phyloP scores from a whole-genome alignment of 2,329 filamentous ascomycete species.

The Phaeosphaeria sp. region DNA sequence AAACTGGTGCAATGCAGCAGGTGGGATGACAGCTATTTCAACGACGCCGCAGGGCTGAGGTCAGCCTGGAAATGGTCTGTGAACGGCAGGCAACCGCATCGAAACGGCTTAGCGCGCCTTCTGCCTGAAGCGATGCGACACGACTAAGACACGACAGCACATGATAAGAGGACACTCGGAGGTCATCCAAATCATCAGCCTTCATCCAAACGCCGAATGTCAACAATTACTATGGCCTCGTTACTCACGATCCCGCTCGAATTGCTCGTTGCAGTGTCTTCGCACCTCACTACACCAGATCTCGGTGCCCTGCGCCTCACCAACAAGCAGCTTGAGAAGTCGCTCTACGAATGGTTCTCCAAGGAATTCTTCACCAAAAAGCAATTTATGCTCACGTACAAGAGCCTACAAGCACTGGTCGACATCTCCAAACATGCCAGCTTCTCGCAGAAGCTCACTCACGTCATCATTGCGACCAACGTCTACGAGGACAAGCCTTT shows the following conservation, averaged over 20 bases:
- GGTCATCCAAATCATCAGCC: neutral
- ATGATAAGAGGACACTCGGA: constrained; percentile 14
- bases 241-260: constrained; percentile 60
- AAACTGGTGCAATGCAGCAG: constrained; percentile 2
- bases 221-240: constrained; percentile 21
- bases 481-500: constrained; percentile 24
- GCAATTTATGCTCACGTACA: constrained; percentile 68
- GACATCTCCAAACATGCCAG: constrained; percentile 50
- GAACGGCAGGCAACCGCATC: constrained; percentile 11
- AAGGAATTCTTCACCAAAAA: constrained; percentile 70
- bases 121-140: constrained; percentile 15
- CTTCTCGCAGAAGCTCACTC: constrained; percentile 51
- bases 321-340: constrained; percentile 62
- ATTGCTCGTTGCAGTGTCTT: constrained; percentile 62
- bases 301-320: constrained; percentile 62
- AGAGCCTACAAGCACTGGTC: constrained; percentile 62
- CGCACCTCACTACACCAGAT: constrained; percentile 62
- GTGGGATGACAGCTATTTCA: constrained; percentile 18
- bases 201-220: neutral
- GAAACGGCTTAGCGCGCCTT: constrained; percentile 17
- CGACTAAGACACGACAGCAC: constrained; percentile 19
- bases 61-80: constrained; percentile 9
- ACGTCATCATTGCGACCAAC: constrained; percentile 60
- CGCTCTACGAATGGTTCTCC: constrained; percentile 63
- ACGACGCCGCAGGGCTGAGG: constrained; percentile 2